phyloP scores from a whole-genome alignment of 306 rosid genomes.

The Alnus rubra region DNA sequence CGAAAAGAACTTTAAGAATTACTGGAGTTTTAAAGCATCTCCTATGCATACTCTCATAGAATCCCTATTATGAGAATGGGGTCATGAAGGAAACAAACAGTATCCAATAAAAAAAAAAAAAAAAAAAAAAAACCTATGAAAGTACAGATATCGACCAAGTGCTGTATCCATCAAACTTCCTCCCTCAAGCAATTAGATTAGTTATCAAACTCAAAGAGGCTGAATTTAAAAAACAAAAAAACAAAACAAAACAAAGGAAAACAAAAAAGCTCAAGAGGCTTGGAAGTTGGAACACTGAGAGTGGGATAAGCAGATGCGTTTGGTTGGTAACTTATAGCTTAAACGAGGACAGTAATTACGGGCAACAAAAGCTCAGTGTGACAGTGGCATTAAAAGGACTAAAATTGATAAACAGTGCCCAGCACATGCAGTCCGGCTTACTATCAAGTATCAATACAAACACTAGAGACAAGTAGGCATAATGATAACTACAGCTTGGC shows the following conservation, averaged over 20 bases:
- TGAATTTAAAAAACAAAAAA: no score
- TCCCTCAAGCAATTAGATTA: not conserved
- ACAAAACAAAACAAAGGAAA: no score
- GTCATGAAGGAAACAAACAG: not conserved
- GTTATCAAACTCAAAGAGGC: not conserved
- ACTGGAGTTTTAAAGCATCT: no score
- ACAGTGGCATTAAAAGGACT: not conserved
- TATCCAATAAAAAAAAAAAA: not conserved
- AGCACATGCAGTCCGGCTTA: not conserved
- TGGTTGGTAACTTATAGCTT: not conserved
- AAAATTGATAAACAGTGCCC: not conserved
- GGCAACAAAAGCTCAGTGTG: not conserved
- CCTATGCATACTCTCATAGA: no score
- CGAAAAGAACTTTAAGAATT: no score
- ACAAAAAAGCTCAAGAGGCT: not conserved
- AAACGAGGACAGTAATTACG: not conserved
- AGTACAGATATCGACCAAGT: not conserved
- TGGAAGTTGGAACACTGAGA: not conserved
- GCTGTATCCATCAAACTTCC: not conserved
- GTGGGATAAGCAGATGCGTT: not conserved
- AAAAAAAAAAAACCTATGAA: not conserved
- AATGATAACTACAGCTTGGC: not conserved
- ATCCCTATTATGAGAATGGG: not conserved
- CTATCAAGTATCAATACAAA: not conserved
- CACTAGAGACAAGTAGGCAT: not conserved